Conservation (phyloP, 2,329 filamentous ascomycete genomes). For the Botrytis elliptica region DNA sequence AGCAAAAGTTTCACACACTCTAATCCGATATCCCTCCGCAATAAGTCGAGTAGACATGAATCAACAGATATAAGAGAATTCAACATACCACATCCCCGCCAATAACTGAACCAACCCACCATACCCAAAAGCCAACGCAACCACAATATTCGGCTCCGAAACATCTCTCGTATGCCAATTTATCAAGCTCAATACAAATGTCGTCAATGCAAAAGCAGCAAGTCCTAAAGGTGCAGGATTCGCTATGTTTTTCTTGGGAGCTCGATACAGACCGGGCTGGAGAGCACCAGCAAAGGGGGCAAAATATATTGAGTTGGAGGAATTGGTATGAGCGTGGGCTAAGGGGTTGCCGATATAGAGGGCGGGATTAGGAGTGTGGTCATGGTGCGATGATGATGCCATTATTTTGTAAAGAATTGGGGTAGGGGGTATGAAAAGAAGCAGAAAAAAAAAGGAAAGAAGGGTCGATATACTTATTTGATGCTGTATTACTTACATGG, state of each 20-base stretch:
- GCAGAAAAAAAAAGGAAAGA: neutral
- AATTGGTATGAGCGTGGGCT: neutral
- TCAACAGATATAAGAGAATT: neutral
- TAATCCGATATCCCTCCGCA: accelerated
- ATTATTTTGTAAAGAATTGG: neutral
- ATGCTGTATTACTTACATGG: neutral
- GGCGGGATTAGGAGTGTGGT: neutral
- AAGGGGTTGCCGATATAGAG: neutral
- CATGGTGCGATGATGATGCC: neutral
- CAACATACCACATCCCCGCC: neutral
- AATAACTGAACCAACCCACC: neutral
- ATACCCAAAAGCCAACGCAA: neutral
- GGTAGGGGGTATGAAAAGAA: neutral
- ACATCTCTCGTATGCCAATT: neutral
- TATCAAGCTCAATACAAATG: neutral
- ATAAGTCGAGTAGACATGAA: neutral
- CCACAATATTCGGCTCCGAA: neutral
- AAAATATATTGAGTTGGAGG: neutral
- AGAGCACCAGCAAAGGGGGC: neutral
- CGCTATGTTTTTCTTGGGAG: neutral
- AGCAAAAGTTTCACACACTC: neutral
- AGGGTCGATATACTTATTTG: neutral
- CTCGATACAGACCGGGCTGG: neutral
- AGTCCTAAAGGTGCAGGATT: neutral
- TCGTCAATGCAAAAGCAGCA: neutral